Evolutionary conservation across 805 yeast species (phyloP), one percentile per base, ranked within the genome.

Genomic region (Kluyveromyces wickerhamii): DNA sequence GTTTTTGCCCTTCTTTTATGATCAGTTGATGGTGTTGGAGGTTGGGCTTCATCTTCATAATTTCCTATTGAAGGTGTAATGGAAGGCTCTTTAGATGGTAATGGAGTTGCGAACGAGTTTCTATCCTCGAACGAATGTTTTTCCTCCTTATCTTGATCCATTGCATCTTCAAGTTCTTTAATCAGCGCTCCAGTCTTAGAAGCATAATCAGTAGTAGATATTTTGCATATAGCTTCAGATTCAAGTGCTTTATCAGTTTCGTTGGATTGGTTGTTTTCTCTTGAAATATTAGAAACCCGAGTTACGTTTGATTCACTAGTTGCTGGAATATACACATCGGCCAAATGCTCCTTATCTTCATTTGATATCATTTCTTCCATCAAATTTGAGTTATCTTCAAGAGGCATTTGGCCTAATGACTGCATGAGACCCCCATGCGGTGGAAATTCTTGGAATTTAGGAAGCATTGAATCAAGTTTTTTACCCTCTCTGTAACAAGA

Each of bases 401-500:
- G 12, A 7, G 37, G 17, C 37, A 39, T 31, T 24, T 45, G 49
- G 7, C 45, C 45, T 21, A 50, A 29, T 18, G 35, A 27, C 8
- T 29, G 29, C 3, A 17, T 12, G 10, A 49, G 29, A 18, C 51
- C 47, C 11, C 42, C 43, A 4, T 23, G 24, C 13, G 37, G 42
- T 5, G 44, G 42, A 10, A 31, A 21, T n/a, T 25, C 29, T 7
- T 21, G 22, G 22, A 34, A 38, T 14, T 21, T 29, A 3, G 20
- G 25, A 6, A 24, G 27, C 14, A 17, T n/a, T 4, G 42, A 34
- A 32, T 44, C 40, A 4, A 44, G 22, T 24, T 43, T 39, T 4
- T 31, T 36, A 10, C 50, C 57, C 13, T 32, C n/a, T 30, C 42
- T 34, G 35, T 47, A 89, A 27, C 86, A 71, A 36, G 83, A 88